Conservation (phyloP, 495 filamentous ascomycete genomes). For the Hypomontagnella submonticulosa region DNA sequence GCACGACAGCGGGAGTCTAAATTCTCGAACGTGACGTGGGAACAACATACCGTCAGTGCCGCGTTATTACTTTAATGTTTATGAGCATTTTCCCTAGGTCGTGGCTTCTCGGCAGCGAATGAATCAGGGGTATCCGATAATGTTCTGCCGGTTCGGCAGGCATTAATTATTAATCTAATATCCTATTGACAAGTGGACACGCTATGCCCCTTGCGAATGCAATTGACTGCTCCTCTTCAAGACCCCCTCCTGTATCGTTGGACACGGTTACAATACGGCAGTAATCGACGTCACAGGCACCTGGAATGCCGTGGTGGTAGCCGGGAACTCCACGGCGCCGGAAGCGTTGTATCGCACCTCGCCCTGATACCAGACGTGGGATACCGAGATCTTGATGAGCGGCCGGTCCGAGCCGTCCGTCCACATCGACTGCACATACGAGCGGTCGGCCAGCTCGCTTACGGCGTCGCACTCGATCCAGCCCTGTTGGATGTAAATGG, state of each 20-base stretch:
- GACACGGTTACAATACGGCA: constrained; percentile 13
- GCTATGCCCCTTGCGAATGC: constrained; percentile 9
- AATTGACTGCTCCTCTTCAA: constrained; percentile 5
- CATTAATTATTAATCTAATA: too few relatives aligned
- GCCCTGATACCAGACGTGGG: constrained; percentile 20
- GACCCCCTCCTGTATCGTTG: not conserved
- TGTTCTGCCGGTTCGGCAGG: too few relatives aligned
- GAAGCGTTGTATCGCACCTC: constrained; percentile 25
- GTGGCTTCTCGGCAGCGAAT: too few relatives aligned
- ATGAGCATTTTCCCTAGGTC: too few relatives aligned
- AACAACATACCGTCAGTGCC: too few relatives aligned
- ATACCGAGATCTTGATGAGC: constrained; percentile 16
- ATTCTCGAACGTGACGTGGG: too few relatives aligned
- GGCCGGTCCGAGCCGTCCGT: not conserved
- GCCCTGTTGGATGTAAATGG: constrained; percentile 12
- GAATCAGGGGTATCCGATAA: too few relatives aligned
- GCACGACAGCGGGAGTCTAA: too few relatives aligned
- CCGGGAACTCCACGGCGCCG: constrained; percentile 15
- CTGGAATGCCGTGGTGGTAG: not conserved
- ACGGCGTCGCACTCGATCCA: constrained; percentile 12
- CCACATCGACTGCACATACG: constrained; percentile 18
- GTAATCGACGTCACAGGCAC: constrained; percentile 26
- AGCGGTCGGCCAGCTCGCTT: not conserved
- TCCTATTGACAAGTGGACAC: not conserved
- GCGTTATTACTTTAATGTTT: too few relatives aligned